These are phyloP conservation scores for Sphaerobolus stellatus DNA, from an alignment of 1,284 basidiomycete species.

Conservation along the genomic window DNA sequence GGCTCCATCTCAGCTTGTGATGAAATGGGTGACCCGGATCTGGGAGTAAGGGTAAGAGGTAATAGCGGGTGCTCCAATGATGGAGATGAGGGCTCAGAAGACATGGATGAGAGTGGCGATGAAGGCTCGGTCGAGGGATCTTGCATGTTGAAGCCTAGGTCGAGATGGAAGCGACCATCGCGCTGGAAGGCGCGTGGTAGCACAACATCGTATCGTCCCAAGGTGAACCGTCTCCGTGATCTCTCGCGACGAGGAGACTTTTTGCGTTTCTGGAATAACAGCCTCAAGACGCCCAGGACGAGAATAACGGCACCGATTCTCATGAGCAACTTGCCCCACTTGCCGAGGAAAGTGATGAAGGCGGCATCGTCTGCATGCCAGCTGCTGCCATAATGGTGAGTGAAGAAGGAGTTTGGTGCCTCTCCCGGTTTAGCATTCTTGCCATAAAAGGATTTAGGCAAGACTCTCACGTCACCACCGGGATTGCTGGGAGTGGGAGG, in stretches of 20 bases:
- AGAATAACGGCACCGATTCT: constrained; percentile 76
- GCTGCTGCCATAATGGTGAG: constrained; percentile 94
- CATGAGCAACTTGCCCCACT: constrained; percentile 85
- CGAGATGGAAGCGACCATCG: constrained; percentile 69
- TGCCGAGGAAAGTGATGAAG: constrained; percentile 86
- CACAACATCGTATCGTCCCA: constrained; percentile 69
- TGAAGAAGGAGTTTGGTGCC: constrained; percentile 91
- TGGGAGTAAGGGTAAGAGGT: constrained; percentile 60
- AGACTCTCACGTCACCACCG: constrained; percentile 75
- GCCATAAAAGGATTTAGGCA: constrained; percentile 93
- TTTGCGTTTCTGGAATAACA: constrained; percentile 48
- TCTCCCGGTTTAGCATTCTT: constrained; percentile 88
- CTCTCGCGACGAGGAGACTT: constrained; percentile 41
- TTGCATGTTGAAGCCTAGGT: constrained; percentile 58
- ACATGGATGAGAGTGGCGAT: constrained; percentile 45
- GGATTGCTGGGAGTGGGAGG: constrained; percentile 54
- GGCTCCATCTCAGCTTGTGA: constrained; percentile 45
- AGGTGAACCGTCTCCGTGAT: constrained; percentile 47
- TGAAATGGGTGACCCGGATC: constrained; percentile 55
- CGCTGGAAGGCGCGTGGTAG: constrained; percentile 68
- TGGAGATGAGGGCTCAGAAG: constrained; percentile 44
- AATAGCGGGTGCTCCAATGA: constrained; percentile 57
- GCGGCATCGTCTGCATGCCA: constrained; percentile 96
- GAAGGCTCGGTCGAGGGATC: constrained; percentile 47
- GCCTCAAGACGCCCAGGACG: constrained; percentile 62